A percentile compares a stretch with the other conserved stretches of the same genome.
Conservation (phyloP, 2,329 filamentous ascomycete genomes). For the Penicillium sp. region DNA sequence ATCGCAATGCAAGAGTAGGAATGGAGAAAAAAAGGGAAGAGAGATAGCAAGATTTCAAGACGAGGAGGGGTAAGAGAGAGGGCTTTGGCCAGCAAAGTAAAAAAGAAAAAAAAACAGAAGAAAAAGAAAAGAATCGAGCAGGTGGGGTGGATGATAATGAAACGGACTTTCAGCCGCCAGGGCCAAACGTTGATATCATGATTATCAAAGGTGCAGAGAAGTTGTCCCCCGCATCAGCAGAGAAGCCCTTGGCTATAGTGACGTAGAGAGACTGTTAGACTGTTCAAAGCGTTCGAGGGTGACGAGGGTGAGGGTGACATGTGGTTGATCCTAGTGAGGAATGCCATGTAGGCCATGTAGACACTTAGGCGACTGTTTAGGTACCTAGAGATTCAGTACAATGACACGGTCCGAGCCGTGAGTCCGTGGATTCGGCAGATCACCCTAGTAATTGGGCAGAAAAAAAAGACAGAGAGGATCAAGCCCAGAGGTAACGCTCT, state of each 20-base stretch:
- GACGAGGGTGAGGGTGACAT: not conserved
- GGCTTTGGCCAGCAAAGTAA: slow-evolving; percentile 9
- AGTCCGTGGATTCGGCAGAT: slow-evolving; percentile 13
- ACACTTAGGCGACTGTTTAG: not conserved
- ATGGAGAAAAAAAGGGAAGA: slow-evolving; percentile 2
- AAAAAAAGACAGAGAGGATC: slow-evolving; percentile 18
- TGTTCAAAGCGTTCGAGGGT: slow-evolving; percentile 17
- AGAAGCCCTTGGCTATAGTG: slow-evolving; percentile 19
- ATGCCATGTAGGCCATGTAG: not conserved
- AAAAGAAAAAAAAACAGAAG: slow-evolving; percentile 1
- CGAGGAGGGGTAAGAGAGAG: not conserved
- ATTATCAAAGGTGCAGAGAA: not conserved
- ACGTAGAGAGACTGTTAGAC: slow-evolving; percentile 34
- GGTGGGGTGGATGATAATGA: slow-evolving; percentile 21
- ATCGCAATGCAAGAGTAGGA: not conserved
- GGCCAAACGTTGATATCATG: slow-evolving; percentile 20
- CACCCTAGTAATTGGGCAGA: slow-evolving; percentile 28
- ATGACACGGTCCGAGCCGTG: slow-evolving; percentile 31
- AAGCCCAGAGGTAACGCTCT: slow-evolving; percentile 7
- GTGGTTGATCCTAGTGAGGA: not conserved
- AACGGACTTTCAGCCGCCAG: slow-evolving; percentile 3
- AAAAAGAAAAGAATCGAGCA: slow-evolving; percentile 14
- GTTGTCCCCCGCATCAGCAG: slow-evolving; percentile 27
- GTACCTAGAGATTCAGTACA: slow-evolving; percentile 7
- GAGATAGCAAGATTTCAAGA: not conserved